These are phyloP conservation scores for Cucumis melo DNA, from an alignment of 306 rosid species.

Conservation along the genomic window DNA sequence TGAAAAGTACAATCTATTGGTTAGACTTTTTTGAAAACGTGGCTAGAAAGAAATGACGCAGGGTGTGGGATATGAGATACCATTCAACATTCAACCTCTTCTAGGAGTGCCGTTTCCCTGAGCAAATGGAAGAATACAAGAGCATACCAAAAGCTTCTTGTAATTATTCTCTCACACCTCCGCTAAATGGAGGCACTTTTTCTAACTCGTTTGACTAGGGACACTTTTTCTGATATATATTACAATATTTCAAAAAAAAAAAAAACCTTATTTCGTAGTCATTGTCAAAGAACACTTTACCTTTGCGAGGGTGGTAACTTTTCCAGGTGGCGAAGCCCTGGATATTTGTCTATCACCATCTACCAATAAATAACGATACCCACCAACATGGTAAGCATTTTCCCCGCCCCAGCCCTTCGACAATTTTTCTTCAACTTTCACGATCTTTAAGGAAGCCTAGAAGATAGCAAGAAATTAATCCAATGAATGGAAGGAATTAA, in stretches of 20 bases:
- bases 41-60: neutral
- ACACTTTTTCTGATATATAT: neutral
- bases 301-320: constrained; percentile 84
- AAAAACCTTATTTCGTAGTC: neutral
- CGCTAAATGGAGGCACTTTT: neutral
- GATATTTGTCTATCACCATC: constrained; percentile 75
- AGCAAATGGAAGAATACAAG: too few relatives aligned
- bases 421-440: constrained; percentile 85
- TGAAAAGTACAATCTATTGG: neutral
- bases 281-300: constrained; percentile 22
- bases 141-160: neutral
- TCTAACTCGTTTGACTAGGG: neutral
- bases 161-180: neutral
- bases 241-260: neutral
- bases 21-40: neutral
- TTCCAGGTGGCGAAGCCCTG: constrained; percentile 92
- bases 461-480: constrained; percentile 15
- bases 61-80: neutral
- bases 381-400: constrained; percentile 87
- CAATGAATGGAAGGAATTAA: neutral
- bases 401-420: constrained; percentile 99
- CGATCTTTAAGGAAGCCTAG: constrained; percentile 68
- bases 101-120: neutral
- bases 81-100: neutral
- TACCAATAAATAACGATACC: constrained; percentile 80